Evolutionary conservation across 225 moss, liverwort and hornwort species (phyloP), one percentile per base, ranked within the genome.

Genomic region (Pseudoscleropodium purum): DNA sequence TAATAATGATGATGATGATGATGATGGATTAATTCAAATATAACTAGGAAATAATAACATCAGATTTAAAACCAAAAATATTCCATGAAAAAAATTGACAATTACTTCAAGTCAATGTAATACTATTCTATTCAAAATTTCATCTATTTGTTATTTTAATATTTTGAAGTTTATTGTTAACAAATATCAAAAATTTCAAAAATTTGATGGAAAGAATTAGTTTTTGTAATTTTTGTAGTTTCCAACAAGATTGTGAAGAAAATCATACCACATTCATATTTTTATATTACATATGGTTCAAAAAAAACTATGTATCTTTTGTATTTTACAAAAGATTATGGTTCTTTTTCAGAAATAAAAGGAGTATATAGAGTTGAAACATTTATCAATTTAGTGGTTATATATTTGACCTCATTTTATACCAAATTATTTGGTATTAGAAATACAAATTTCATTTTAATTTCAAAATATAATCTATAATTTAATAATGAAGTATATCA

Each of bases 151-250:
- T 59, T 59, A 18, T 39, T 59, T 39, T 31, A 30, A 60, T 8
- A 5, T 41, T 29, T 43, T 19, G 2, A 51, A 18, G 1, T 7
- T 12, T 47, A 17, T 4, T 6, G 0, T 36, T 79, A 10, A 54
- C 0, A 34, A 47, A 36, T 14, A 21, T 15, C 0, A 8, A 14
- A 18, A 37, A 4, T 0, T 56, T 37, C 5, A 76, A 0, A 54
- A 24, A 6, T 15, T 56, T 37, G 10, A 79, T 57, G 8, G 19
- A 52, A 36, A 23, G 1, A 36, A 8, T 13, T 29, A 54, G 5
- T 3, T 4, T 14, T 33, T 63, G 0, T 62, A 64, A 10, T 47
- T 24, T 34, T 31, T 64, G 0, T 63, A 64, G 11, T 36, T 18
- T 37, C 47, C 18, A 65, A 11, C 6, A 36, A 83, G 13, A 6